Percentiles rank a stretch among this genome's conserved stretches.
These are phyloP conservation scores for Aspergillus sclerotioniger DNA, from an alignment of 495 filamentous ascomycete genomes.

Conservation along the genomic window DNA sequence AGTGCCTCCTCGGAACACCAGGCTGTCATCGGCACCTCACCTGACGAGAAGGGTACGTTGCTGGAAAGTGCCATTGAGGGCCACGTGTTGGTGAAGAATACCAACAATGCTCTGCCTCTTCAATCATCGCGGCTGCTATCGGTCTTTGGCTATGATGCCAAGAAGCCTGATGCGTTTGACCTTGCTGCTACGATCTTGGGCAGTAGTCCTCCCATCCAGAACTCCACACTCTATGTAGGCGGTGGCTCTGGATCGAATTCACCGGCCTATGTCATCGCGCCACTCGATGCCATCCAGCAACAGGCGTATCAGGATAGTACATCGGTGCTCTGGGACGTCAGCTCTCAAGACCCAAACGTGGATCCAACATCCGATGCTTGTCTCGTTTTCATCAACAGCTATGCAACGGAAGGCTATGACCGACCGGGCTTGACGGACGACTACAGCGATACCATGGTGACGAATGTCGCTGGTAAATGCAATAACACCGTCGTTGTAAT, in stretches of 20 bases:
- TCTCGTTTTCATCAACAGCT: slow-evolving; percentile 63
- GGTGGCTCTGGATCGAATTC: slow-evolving; percentile 64
- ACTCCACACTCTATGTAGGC: slow-evolving; percentile 60
- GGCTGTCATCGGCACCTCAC: slow-evolving; percentile 37
- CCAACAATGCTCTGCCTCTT: slow-evolving; percentile 60
- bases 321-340: slow-evolving; percentile 36
- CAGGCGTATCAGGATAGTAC: slow-evolving; percentile 49
- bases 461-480: slow-evolving; percentile 56
- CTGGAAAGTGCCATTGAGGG: slow-evolving; percentile 58
- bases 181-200: too few relatives aligned
- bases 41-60: slow-evolving; percentile 8
- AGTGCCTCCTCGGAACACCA: background rate
- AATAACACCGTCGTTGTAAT: slow-evolving; percentile 53
- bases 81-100: slow-evolving; percentile 75
- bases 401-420: slow-evolving; percentile 53
- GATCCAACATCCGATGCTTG: slow-evolving; percentile 50
- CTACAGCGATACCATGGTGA: slow-evolving; percentile 55
- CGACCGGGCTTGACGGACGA: slow-evolving; percentile 21
- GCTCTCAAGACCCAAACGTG: slow-evolving; percentile 41
- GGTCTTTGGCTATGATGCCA: slow-evolving; percentile 71
- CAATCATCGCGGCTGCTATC: slow-evolving; percentile 53
- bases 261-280: slow-evolving; percentile 53
- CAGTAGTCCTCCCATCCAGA: slow-evolving; percentile 28
- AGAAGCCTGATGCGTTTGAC: background rate
- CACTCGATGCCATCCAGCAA: slow-evolving; percentile 52